These are phyloP conservation scores for Lachnellula suecica DNA, from an alignment of 2,329 filamentous ascomycete genomes.

Conservation along the genomic window DNA sequence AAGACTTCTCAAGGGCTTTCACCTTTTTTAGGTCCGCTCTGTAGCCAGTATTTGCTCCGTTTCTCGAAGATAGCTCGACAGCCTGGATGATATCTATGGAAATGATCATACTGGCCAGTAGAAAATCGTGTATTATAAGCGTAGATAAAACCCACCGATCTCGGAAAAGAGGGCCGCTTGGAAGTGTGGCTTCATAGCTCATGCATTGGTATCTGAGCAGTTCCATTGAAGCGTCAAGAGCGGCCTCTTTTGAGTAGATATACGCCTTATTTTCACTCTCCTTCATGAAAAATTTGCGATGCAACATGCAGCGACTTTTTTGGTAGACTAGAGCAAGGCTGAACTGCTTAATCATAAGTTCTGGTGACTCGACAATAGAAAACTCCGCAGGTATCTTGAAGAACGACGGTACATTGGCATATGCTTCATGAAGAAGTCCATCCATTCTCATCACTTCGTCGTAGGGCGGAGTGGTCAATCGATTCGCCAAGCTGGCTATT, in stretches of 20 bases:
- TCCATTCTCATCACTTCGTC: constrained; percentile 50
- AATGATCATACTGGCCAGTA: constrained; percentile 60
- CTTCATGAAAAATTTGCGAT: constrained; percentile 52
- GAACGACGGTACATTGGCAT: constrained; percentile 45
- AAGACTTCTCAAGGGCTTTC: constrained; percentile 20
- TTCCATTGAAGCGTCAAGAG: constrained; percentile 48
- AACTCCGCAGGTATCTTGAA: constrained; percentile 50
- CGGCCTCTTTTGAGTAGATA: constrained; percentile 50
- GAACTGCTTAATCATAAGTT: constrained; percentile 51
- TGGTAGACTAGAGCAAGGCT: constrained; percentile 52
- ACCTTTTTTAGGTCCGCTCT: constrained; percentile 5
- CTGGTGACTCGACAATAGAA: constrained; percentile 47
- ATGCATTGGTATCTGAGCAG: constrained; percentile 48
- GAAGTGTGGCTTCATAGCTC: constrained; percentile 49
- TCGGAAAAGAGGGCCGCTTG: constrained; percentile 51
- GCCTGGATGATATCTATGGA: constrained; percentile 41
- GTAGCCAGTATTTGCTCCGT: constrained; percentile 1
- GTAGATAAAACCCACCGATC: constrained; percentile 58
- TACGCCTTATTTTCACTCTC: constrained; percentile 42
- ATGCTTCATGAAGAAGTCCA: constrained; percentile 43
- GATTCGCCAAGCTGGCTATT: constrained; percentile 50
- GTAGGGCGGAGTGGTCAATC: constrained; percentile 47
- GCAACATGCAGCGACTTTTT: constrained; percentile 55
- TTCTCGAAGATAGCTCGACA: not conserved
- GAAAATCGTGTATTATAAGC: constrained; percentile 58